These are phyloP conservation scores for Pseudozyma thailandica DNA, from an alignment of 1,284 basidiomycete species.

Conservation along the genomic window DNA sequence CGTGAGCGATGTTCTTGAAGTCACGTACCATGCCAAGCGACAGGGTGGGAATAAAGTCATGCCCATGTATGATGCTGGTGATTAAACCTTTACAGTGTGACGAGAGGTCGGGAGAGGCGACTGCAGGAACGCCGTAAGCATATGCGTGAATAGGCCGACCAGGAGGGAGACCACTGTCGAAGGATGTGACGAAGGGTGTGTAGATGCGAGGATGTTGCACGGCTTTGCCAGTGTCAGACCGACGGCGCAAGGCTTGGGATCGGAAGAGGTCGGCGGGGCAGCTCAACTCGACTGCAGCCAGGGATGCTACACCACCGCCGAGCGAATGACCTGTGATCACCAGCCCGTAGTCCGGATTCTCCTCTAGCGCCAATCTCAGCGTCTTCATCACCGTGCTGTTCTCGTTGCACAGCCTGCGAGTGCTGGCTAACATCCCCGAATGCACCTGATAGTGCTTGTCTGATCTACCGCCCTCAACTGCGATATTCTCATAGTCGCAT, in stretches of 20 bases:
- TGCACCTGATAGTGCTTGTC: conserved; percentile 70
- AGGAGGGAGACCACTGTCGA: conserved; percentile 69
- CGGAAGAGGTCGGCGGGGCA: conserved; percentile 65
- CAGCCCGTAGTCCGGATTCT: conserved; percentile 70
- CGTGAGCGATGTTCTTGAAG: conserved; percentile 70
- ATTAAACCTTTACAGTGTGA: conserved; percentile 70
- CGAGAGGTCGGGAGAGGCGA: conserved; percentile 69
- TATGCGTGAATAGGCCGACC: conserved; percentile 71
- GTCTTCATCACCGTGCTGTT: conserved; percentile 70
- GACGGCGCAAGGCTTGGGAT: conserved; percentile 40
- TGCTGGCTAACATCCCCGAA: conserved; percentile 71
- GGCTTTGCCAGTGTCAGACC: conserved; percentile 6
- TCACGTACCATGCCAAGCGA: conserved; percentile 71
- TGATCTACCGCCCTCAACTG: conserved; percentile 69
- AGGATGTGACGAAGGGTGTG: conserved; percentile 71
- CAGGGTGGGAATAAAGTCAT: conserved; percentile 69
- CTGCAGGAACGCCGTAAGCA: conserved; percentile 66
- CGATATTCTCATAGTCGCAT: conserved; percentile 70
- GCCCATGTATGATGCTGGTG: conserved; percentile 70
- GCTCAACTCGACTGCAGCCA: conserved; percentile 68
- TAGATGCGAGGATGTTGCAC: conserved; percentile 67
- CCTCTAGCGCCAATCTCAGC: conserved; percentile 68
- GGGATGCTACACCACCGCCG: conserved; percentile 71
- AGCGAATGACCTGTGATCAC: conserved; percentile 71
- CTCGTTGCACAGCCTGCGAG: conserved; percentile 68